Evolutionary conservation across 768 basidiomycete species (phyloP), one percentile per base, ranked within the genome.

Genomic region (Psilocybe cubensis): DNA sequence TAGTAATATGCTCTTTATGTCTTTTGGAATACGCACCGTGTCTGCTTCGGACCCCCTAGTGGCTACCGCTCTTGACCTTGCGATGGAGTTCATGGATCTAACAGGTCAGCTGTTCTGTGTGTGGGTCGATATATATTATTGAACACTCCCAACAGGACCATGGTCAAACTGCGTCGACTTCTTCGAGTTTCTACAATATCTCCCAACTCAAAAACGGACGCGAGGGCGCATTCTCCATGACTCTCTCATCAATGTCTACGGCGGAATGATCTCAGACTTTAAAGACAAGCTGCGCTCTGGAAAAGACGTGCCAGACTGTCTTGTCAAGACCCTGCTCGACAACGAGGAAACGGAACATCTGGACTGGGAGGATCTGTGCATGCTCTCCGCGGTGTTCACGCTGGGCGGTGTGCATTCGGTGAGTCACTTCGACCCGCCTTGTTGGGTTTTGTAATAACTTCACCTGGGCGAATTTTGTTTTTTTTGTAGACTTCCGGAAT

Each of bases 371-470:
- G 79, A 81, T 62, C 70, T 77, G 61, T 56, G 65, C 27, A 76
- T 79, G 53, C 67, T 81, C 27, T 68, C 70, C 8, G 65, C 74
- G 4, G 76, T 72, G 2, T 79, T 79, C 57, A 77, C 73, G 62
- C 72, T 78, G n/a, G 79, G 76, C 5, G 79, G 79, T 33, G 74
- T 79, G 21, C 70, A 80, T 48, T 72, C 78, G 21, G 77, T 76
- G 40, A 41, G 73, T 12, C 21, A 42, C 4, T 11, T n/a, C n/a
- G n/a, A n/a, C n/a, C 8, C 9, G 9, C 33, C 17, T 17, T 8
- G 17, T 35, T 9, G n/a, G n/a, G n/a, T n/a, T n/a, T 25, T 17
- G 5, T 7, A 42, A 42, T 42, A 9, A 12, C 11, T 23, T 25
- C 12, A 25, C 24, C 9, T 24, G 23, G n/a, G n/a, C n/a, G n/a